Base-by-base conservation (phyloP, 768 basidiomycete species). In the Suillus lakei region DNA sequence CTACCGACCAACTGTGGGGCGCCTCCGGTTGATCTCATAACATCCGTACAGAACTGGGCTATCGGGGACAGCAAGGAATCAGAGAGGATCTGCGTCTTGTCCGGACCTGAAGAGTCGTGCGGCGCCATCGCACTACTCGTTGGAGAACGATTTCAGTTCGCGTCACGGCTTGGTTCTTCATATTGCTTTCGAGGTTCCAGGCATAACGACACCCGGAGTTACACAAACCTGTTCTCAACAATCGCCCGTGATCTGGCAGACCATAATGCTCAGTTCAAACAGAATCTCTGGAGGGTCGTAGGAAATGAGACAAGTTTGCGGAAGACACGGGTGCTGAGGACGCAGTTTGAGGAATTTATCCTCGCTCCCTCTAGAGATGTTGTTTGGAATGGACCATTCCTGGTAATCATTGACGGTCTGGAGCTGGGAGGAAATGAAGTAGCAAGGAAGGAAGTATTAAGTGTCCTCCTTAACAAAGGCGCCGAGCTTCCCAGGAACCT, bases 341-440 rank as follows among this genome's bases (percentile, higher is more conserved):
- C 60, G 38, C 73, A 72, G 60, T 69, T 72, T 50, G 64, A 66
- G 51, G 64, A 69, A 5, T 60, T 72, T 26, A 69, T 74, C 30
- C n/a, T 74, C 30, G 61, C 51, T 26, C 68, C 73, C 6, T 59
- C 62, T 5, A 32, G 64, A 30, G 43, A 67, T 13, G 56, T 77
- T 4, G 63, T 69, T 34, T 60, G 71, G 10, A 62, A 74, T 16
- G 76, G 76, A 0, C 79, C 79, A 13, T 38, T 80, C 2, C 46
- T 80, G 21, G 60, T 80, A 4, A 70, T 81, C 9, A 71, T 81
- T 21, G 79, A 82, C 54, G 79, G 70, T 15, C 66, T 79, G 15
- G 74, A 78, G 39, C 68, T 73, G 61, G 73, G 74, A 53, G 71
- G 69, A 10, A 68, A 76, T 23, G 63, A 21, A 7, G n/a, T 59